phyloP scores from a whole-genome alignment of 1,284 basidiomycete species.

The Boletellus dicymbophilus region DNA sequence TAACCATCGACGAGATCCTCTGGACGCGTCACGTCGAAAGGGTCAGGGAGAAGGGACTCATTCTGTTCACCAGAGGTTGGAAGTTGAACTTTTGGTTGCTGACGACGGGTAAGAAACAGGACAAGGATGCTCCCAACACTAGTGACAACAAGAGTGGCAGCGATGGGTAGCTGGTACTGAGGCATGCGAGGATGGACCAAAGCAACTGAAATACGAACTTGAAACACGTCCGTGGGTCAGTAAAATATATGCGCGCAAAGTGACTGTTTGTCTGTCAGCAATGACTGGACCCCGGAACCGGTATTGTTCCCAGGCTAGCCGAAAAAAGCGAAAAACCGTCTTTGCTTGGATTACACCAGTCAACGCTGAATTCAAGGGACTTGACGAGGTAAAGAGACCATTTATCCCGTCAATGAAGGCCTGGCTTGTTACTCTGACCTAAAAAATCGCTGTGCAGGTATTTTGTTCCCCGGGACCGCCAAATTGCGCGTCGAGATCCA shows the following conservation, averaged over 20 bases:
- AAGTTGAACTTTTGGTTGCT: constrained; percentile 58
- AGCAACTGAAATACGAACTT: background rate
- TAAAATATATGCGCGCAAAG: constrained; percentile 15
- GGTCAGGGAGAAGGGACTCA: constrained; percentile 50
- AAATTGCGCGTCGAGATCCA: no score
- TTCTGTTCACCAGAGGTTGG: constrained; percentile 43
- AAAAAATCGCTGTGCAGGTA: no score
- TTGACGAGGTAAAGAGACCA: no score
- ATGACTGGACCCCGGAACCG: constrained; percentile 25
- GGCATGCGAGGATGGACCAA: constrained; percentile 43
- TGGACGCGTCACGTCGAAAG: constrained; percentile 76
- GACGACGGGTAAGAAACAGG: constrained; percentile 41
- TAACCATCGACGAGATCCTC: constrained; percentile 76
- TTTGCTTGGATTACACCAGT: no score
- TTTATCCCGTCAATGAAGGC: no score
- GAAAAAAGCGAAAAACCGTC: no score
- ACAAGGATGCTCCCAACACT: constrained; percentile 46
- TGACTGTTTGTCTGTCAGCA: background rate
- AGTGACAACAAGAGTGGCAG: constrained; percentile 45
- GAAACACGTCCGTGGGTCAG: no score
- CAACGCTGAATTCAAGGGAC: no score
- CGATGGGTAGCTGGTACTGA: constrained; percentile 60
- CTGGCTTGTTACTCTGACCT: no score
- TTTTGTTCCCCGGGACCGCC: no score
- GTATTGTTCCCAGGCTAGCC: no score